These are phyloP conservation scores for Phytophthora citricola DNA, from an alignment of 352 stramenopile species.

Conservation along the genomic window DNA sequence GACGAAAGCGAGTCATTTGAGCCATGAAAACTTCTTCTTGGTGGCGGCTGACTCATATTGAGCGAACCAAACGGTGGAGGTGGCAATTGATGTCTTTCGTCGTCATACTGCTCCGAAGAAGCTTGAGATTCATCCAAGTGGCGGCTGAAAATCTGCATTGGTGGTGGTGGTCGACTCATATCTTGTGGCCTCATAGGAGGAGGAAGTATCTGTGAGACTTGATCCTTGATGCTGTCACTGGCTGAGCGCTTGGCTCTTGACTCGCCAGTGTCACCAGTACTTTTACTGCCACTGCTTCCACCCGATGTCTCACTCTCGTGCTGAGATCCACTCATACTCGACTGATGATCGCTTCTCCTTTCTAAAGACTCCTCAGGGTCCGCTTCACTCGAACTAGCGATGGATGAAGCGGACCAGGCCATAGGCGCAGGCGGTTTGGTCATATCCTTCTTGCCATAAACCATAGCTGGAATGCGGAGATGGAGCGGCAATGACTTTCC, in stretches of 20 bases:
- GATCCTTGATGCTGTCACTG: slow-evolving; percentile 32
- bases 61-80: slow-evolving; percentile 44
- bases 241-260: slow-evolving; percentile 8
- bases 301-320: slow-evolving; percentile 3
- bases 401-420: slow-evolving; percentile 35
- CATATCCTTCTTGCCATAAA: slow-evolving; percentile 46
- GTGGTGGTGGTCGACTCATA: slow-evolving; percentile 56
- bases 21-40: neutral
- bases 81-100: slow-evolving; percentile 19
- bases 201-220: slow-evolving; percentile 38
- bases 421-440: slow-evolving; percentile 45
- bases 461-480: slow-evolving; percentile 46
- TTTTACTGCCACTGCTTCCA: slow-evolving; percentile 16
- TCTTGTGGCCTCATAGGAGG: slow-evolving; percentile 47
- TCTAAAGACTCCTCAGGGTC: slow-evolving; percentile 8
- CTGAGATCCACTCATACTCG: slow-evolving; percentile 21
- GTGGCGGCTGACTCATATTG: slow-evolving; percentile 59
- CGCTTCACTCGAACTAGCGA: slow-evolving; percentile 13
- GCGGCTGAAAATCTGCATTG: slow-evolving; percentile 17
- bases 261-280: neutral
- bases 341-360: slow-evolving; percentile 8
- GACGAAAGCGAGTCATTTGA: slow-evolving; percentile 15
- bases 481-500: slow-evolving; percentile 53
- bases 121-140: slow-evolving; percentile 3
- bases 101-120: slow-evolving; percentile 12